These are phyloP conservation scores for Ustilago cynodontis DNA, from an alignment of 1,284 basidiomycete species.

Conservation along the genomic window DNA sequence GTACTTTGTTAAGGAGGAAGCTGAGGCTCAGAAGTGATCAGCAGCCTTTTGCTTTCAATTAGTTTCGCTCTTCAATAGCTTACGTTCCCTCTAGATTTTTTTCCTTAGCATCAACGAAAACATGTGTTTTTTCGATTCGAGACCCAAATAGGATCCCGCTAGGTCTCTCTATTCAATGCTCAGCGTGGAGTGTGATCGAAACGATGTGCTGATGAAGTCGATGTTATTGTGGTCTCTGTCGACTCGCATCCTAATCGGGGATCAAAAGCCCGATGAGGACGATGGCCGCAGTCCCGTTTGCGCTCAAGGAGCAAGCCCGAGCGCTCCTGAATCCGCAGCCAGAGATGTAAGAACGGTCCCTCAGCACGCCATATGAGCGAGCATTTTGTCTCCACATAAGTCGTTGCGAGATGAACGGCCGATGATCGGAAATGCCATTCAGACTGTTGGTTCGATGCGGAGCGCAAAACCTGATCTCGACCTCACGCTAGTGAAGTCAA, in stretches of 20 bases:
- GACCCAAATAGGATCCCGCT: neutral
- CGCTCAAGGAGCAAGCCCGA: no score
- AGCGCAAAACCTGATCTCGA: no score
- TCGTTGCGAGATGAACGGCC: no score
- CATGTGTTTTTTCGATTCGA: neutral
- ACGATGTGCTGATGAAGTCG: neutral
- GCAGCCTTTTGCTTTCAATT: neutral
- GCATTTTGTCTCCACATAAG: no score
- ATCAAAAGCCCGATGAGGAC: no score
- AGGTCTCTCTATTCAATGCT: neutral
- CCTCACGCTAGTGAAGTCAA: neutral
- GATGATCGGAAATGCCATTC: no score
- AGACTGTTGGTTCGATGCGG: no score
- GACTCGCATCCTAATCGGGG: neutral
- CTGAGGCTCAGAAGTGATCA: slow-evolving; percentile 3
- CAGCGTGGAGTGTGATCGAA: neutral
- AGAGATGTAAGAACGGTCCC: no score
- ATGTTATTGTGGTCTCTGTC: neutral
- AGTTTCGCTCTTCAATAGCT: neutral
- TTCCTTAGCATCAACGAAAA: neutral
- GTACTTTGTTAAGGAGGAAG: slow-evolving; percentile 60
- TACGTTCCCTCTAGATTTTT: neutral
- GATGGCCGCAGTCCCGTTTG: no score
- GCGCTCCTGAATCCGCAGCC: no score
- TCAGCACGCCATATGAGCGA: no score